Evolutionary conservation across 345 rosid species (phyloP).

Genomic region (Leavenworthia alabamica): DNA sequence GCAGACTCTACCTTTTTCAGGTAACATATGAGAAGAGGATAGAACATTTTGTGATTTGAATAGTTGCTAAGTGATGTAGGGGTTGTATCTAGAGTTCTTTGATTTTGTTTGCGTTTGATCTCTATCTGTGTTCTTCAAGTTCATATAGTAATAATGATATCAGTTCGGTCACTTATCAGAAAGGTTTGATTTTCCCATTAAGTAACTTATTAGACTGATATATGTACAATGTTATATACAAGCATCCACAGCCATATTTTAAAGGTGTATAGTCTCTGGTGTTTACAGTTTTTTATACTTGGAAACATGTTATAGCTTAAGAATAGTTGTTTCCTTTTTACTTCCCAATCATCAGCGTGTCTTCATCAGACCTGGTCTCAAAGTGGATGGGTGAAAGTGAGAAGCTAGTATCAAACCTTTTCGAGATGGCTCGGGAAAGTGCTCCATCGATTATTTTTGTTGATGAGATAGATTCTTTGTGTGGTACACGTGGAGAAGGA

Average conservation of each 20-base stretch:
- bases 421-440: constrained; percentile 91
- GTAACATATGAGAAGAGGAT: constrained; percentile 26
- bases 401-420: constrained; percentile 82
- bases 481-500: constrained; percentile 93
- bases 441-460: constrained; percentile 82
- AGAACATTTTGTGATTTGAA: too few species aligned
- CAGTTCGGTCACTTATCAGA: too few species aligned
- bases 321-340: not conserved
- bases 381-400: constrained; percentile 99
- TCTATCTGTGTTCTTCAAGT: not conserved
- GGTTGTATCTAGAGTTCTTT: not conserved
- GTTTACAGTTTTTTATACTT: too few species aligned
- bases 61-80: too few species aligned
- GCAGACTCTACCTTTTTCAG: constrained; percentile 89
- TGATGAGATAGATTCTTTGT: constrained; percentile 86
- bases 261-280: not conserved
- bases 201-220: too few species aligned
- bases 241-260: too few species aligned
- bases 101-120: not conserved
- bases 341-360: constrained; percentile 42
- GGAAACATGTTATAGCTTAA: not conserved
- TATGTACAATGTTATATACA: too few species aligned
- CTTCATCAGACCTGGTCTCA: constrained; percentile 87
- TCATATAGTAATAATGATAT: too few species aligned
- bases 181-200: not conserved